Percentiles rank a stretch among this genome's conserved stretches.
Conservation (phyloP, 164 flowering plant genomes). For the Annona squamosa region DNA sequence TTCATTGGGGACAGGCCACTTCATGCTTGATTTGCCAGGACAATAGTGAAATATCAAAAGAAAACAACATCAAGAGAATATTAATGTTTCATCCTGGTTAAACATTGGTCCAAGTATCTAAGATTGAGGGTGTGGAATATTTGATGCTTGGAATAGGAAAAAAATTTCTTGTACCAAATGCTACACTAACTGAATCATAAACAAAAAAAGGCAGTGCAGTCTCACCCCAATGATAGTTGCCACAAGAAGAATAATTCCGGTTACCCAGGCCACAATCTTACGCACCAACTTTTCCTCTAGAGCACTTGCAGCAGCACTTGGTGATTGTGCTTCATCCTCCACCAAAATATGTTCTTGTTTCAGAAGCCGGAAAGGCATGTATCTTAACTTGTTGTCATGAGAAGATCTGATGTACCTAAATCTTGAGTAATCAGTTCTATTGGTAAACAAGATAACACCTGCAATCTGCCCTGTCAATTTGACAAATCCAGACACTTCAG, state of each 20-base stretch:
- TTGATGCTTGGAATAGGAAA: background rate
- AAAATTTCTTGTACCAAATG: background rate
- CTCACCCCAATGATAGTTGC: slow-evolving; percentile 91
- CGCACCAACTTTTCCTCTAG: slow-evolving; percentile 54
- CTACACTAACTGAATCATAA: background rate
- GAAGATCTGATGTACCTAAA: slow-evolving; percentile 10
- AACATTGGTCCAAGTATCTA: too few species aligned
- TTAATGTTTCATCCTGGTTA: background rate
- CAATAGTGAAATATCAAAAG: background rate
- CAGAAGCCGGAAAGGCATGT: slow-evolving; percentile 36
- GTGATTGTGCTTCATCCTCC: slow-evolving; percentile 25
- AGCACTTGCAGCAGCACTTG: slow-evolving; percentile 12
- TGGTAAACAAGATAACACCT: slow-evolving; percentile 41
- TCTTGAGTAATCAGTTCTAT: too few species aligned
- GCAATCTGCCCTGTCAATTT: slow-evolving; percentile 67
- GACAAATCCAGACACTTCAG: background rate
- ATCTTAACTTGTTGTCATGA: slow-evolving; percentile 20
- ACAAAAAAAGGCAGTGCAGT: background rate
- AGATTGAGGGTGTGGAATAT: too few species aligned
- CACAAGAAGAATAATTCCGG: slow-evolving; percentile 79
- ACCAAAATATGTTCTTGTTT: too few species aligned
- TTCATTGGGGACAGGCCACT: background rate
- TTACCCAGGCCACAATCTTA: slow-evolving; percentile 73
- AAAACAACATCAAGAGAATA: background rate
- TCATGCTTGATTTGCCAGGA: background rate